phyloP scores from a whole-genome alignment of 805 yeast species.

The Cyberlindnera mrakii region DNA sequence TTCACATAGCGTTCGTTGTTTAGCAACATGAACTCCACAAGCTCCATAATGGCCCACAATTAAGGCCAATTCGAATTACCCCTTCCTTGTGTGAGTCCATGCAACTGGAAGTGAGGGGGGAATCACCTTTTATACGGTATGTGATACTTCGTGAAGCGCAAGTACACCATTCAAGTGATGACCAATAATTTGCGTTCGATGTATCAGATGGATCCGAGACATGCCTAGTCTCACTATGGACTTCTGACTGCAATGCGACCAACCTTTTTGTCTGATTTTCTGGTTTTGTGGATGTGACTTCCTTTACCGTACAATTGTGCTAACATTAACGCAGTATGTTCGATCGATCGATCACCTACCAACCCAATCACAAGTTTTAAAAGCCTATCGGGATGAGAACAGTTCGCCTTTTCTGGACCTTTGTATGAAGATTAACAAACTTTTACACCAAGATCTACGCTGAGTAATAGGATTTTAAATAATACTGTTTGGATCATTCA shows the following conservation, averaged over 20 bases:
- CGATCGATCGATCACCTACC: neutral
- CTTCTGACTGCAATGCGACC: conserved; percentile 30
- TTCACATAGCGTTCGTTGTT: no score
- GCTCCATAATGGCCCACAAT: no score
- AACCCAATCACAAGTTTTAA: neutral
- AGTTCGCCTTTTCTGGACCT: conserved; percentile 28
- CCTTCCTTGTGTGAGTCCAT: no score
- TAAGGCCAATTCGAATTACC: no score
- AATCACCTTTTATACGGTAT: no score
- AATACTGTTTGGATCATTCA: no score
- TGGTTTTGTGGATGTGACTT: neutral
- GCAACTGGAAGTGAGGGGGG: no score
- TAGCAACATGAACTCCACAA: no score
- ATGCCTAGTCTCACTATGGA: conserved; percentile 40
- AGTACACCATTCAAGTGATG: conserved; percentile 29
- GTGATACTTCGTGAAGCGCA: neutral
- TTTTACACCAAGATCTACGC: conserved; percentile 38
- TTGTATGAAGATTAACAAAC: conserved; percentile 29
- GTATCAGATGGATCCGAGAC: conserved; percentile 30
- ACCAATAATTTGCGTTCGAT: conserved; percentile 50
- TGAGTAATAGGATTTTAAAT: conserved; percentile 16
- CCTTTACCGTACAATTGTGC: neutral
- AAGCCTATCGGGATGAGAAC: conserved; percentile 30
- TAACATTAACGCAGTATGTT: neutral
- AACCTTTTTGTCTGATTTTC: conserved; percentile 17